A percentile compares a stretch with the other conserved stretches of the same genome.
phyloP scores from a whole-genome alignment of 106 monocot genomes.

The Acanthochlamys bracteata region DNA sequence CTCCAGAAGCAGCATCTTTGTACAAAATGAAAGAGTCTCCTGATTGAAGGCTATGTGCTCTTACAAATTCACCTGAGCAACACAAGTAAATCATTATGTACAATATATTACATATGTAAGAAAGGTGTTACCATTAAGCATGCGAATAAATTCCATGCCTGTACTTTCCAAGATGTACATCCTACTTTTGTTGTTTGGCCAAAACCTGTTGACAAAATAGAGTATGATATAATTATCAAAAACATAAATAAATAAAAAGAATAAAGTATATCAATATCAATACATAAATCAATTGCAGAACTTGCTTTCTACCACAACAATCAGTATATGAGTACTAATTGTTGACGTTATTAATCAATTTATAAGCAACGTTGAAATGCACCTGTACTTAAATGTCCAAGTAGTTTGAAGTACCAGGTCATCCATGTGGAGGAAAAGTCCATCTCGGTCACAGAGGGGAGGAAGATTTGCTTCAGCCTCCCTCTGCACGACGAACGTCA shows the following conservation, averaged over 20 bases:
- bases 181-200: slow-evolving; percentile 50
- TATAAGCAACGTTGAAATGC: neutral
- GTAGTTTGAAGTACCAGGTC: slow-evolving; percentile 30
- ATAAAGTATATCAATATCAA: too few relatives aligned
- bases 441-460: slow-evolving; percentile 31
- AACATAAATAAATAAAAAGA: neutral
- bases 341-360: neutral
- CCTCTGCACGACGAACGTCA: slow-evolving; percentile 22
- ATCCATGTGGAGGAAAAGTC: slow-evolving; percentile 30
- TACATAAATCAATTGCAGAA: too few relatives aligned
- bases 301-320: too few relatives aligned
- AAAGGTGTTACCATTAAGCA: neutral
- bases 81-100: too few relatives aligned
- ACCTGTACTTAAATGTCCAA: slow-evolving; percentile 76
- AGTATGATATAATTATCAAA: neutral
- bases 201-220: slow-evolving; percentile 21
- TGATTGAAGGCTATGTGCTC: slow-evolving; percentile 25
- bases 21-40: slow-evolving; percentile 41
- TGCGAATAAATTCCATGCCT: slow-evolving; percentile 10
- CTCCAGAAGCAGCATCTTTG: slow-evolving; percentile 14
- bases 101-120: too few relatives aligned
- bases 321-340: too few relatives aligned
- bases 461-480: slow-evolving; percentile 61
- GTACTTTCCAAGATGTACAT: slow-evolving; percentile 40
- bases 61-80: slow-evolving; percentile 36